Percentiles rank a stretch among this genome's conserved stretches.
Conservation (phyloP, 129 eudicot species). For the Pulicaria dysenterica region DNA sequence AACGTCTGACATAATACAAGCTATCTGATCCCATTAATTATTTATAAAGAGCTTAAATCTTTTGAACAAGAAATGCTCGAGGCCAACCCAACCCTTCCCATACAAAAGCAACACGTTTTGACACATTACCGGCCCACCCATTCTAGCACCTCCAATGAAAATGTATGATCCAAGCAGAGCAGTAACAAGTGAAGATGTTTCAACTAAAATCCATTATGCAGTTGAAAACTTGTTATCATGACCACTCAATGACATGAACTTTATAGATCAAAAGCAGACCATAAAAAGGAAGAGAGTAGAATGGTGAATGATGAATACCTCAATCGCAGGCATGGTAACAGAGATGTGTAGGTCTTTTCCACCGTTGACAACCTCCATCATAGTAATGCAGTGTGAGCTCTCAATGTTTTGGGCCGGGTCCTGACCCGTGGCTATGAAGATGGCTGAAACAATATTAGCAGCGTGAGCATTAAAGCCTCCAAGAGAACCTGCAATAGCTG, state of each 20-base stretch:
- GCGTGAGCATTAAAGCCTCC: constrained; percentile 87
- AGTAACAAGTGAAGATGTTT: not conserved
- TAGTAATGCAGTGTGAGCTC: constrained; percentile 75
- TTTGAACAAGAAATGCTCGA: not conserved
- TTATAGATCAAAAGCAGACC: not conserved
- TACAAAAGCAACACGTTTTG: not conserved
- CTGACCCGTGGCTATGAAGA: constrained; percentile 76
- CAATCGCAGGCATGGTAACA: constrained; percentile 78
- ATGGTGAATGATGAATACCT: constrained; percentile 39
- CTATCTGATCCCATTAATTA: too few species aligned
- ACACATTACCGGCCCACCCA: not conserved
- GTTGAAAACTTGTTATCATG: not conserved
- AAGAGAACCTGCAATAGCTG: constrained; percentile 77
- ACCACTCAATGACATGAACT: not conserved
- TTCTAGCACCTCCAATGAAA: not conserved
- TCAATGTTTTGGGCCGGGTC: constrained; percentile 78
- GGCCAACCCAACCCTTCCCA: not conserved
- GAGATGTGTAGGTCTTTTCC: constrained; percentile 70
- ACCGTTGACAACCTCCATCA: constrained; percentile 70
- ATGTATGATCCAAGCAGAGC: not conserved
- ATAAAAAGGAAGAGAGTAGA: not conserved
- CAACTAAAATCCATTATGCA: constrained; percentile 2
- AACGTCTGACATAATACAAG: not conserved
- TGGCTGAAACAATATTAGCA: constrained; percentile 71
- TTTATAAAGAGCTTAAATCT: not conserved